Evolutionary conservation across 768 basidiomycete species (phyloP).

Genomic region (Boletus sp.): DNA sequence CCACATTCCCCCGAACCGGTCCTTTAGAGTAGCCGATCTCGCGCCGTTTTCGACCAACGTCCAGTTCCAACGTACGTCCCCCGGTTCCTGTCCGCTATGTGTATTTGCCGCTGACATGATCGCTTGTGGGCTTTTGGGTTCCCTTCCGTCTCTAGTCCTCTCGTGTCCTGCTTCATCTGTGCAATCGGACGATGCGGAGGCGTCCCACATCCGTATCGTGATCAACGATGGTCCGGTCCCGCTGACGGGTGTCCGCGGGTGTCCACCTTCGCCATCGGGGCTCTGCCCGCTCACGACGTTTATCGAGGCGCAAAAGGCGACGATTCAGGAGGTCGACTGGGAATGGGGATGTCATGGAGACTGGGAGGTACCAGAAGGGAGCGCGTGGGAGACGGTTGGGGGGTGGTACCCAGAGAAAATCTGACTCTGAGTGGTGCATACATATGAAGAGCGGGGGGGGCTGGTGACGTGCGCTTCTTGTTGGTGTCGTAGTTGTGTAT

Average conservation of each 20-base stretch:
- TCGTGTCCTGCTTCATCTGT: conserved; percentile 39
- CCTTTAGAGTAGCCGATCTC: conserved; percentile 73
- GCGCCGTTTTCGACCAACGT: conserved; percentile 88
- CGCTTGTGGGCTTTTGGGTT: background rate
- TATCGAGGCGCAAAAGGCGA: conserved; percentile 63
- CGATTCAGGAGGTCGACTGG: conserved; percentile 68
- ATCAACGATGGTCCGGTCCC: conserved; percentile 88
- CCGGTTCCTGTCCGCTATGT: too few species aligned
- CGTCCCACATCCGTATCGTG: conserved; percentile 71
- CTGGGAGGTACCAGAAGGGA: conserved; percentile 67
- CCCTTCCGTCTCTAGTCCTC: conserved; percentile 44
- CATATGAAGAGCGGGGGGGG: background rate
- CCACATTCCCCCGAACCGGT: conserved; percentile 60
- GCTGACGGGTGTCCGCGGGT: conserved; percentile 72
- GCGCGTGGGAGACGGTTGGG: conserved; percentile 59
- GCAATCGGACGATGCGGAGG: conserved; percentile 24
- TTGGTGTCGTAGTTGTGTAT: background rate
- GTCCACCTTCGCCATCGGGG: conserved; percentile 56
- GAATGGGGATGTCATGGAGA: conserved; percentile 69
- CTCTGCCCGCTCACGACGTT: conserved; percentile 75
- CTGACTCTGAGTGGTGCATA: background rate
- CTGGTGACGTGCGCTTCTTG: background rate
- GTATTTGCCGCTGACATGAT: background rate
- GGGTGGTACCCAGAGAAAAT: conserved; percentile 21
- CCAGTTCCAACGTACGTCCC: conserved; percentile 75